These are phyloP conservation scores for Dacryopinax primogenitus DNA, from an alignment of 768 basidiomycete genomes.

Conservation along the genomic window DNA sequence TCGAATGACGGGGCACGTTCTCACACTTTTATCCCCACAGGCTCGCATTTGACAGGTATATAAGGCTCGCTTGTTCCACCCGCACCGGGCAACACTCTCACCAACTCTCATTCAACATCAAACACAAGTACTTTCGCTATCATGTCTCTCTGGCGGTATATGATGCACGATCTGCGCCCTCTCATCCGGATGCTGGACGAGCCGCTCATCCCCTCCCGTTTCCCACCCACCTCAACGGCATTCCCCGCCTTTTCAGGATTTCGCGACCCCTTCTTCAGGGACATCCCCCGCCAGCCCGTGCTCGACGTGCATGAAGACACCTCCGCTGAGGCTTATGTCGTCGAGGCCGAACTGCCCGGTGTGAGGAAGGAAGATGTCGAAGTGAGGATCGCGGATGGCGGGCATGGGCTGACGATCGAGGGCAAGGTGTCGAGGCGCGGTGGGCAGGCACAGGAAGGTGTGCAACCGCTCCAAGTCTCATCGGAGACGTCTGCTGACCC, in stretches of 20 bases:
- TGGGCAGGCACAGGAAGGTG: conserved; percentile 14
- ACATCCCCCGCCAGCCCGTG: conserved; percentile 30
- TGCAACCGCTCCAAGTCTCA: neutral
- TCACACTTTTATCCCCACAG: too few species aligned
- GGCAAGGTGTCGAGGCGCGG: conserved; percentile 41
- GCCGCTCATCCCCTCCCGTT: conserved; percentile 36
- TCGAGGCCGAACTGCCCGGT: conserved; percentile 69
- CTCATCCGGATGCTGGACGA: conserved; percentile 67
- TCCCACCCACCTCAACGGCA: neutral
- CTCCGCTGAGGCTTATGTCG: conserved; percentile 43
- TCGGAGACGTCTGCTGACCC: neutral
- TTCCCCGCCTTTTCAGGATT: neutral
- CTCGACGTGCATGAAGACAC: conserved; percentile 53
- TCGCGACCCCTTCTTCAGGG: neutral
- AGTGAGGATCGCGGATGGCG: conserved; percentile 55
- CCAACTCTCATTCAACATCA: neutral
- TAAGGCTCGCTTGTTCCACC: neutral
- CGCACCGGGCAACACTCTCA: neutral
- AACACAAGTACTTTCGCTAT: neutral
- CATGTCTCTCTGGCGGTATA: conserved; percentile 56
- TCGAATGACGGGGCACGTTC: too few species aligned
- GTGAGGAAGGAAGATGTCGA: conserved; percentile 65
- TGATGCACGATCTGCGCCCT: conserved; percentile 59
- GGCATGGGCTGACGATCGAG: conserved; percentile 58
- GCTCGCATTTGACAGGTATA: too few species aligned